Evolutionary conservation across 805 yeast species (phyloP).

Genomic region (Myxozyma geophila): DNA sequence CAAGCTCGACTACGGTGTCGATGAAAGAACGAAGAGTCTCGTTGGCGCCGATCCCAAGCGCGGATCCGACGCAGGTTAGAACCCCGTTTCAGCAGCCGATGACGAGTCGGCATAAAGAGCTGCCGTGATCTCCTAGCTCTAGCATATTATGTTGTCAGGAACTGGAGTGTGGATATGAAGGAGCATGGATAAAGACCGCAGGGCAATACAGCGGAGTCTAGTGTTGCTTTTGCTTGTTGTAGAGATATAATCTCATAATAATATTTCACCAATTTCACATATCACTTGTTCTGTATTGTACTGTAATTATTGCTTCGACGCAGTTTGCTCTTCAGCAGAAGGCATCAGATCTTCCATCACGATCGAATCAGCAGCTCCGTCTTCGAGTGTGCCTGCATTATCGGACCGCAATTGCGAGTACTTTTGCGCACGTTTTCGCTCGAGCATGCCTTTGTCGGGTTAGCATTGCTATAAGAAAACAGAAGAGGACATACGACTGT

Average conservation of each 20-base stretch:
- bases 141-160: background rate
- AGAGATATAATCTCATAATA: too few relatives aligned
- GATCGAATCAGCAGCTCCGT: background rate
- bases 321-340: background rate
- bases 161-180: background rate
- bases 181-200: too few relatives aligned
- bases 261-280: too few relatives aligned
- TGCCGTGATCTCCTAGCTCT: background rate
- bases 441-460: constrained; percentile 37
- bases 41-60: constrained; percentile 32
- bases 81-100: constrained; percentile 25
- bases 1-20: constrained; percentile 5
- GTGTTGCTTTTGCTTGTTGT: too few relatives aligned
- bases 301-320: background rate
- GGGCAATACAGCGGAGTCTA: too few relatives aligned
- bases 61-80: constrained; percentile 18
- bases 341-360: constrained; percentile 13
- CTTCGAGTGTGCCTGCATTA: constrained; percentile 8
- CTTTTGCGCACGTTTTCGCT: constrained; percentile 37
- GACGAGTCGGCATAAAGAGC: constrained; percentile 10
- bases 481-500: constrained; percentile 42
- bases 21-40: constrained; percentile 24
- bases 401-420: constrained; percentile 25
- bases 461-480: background rate
- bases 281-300: background rate